Percentiles rank a stretch among this genome's conserved stretches.
phyloP scores from a whole-genome alignment of 345 rosid species.

The Eucalyptus lansdowneana region DNA sequence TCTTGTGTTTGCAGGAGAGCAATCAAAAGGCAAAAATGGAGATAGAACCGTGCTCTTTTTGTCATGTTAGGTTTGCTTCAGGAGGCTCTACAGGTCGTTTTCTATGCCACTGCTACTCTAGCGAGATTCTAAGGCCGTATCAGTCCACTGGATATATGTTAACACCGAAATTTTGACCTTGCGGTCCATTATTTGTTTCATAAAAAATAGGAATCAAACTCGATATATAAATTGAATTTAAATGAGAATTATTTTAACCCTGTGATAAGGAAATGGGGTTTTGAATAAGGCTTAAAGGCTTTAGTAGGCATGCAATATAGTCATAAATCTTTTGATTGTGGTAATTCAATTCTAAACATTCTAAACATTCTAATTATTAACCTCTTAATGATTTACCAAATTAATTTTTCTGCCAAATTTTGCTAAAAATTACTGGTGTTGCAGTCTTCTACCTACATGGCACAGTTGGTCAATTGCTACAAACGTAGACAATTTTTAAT shows the following conservation, averaged over 20 bases:
- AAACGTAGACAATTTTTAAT: too few species aligned
- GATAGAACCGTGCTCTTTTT: not conserved
- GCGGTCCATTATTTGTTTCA: not conserved
- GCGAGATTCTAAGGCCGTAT: not conserved
- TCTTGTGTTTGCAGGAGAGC: not conserved
- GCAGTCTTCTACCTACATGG: too few species aligned
- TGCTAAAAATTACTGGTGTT: rapidly evolving
- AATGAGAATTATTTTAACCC: not conserved
- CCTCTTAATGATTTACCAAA: too few species aligned
- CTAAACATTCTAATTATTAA: too few species aligned
- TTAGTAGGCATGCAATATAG: not conserved
- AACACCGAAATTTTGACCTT: too few species aligned
- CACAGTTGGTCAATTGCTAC: too few species aligned
- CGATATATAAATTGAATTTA: too few species aligned
- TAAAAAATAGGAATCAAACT: not conserved
- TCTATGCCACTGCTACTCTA: not conserved
- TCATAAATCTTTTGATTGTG: too few species aligned
- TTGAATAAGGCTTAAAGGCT: not conserved
- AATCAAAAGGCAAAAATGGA: not conserved
- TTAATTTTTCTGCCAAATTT: not conserved
- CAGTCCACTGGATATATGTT: not conserved
- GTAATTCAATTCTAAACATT: too few species aligned
- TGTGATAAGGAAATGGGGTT: not conserved
- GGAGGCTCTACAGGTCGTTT: not conserved
- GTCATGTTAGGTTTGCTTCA: not conserved